Conservation (phyloP, 805 yeast genomes). For the Lipomyces orientalis region DNA sequence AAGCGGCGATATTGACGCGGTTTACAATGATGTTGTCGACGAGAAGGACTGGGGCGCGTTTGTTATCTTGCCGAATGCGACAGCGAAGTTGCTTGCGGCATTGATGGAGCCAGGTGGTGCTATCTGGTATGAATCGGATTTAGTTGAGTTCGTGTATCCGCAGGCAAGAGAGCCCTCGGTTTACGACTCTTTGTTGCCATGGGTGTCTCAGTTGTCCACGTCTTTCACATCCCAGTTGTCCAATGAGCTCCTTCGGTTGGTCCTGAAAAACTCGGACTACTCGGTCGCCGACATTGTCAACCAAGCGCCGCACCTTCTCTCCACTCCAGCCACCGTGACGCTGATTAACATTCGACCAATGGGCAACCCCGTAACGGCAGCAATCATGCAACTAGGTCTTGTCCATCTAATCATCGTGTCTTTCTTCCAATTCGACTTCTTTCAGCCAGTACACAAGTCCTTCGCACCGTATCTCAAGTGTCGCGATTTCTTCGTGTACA, state of each 20-base stretch:
- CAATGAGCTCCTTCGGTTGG: slow-evolving; percentile 38
- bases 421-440: slow-evolving; percentile 71
- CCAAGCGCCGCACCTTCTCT: slow-evolving; percentile 41
- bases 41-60: slow-evolving; percentile 68
- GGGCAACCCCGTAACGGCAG: slow-evolving; percentile 56
- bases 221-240: slow-evolving; percentile 28
- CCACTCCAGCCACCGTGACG: slow-evolving; percentile 48
- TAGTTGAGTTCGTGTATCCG: slow-evolving; percentile 57
- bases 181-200: slow-evolving; percentile 56
- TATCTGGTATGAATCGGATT: slow-evolving; percentile 43
- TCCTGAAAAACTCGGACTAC: slow-evolving; percentile 43
- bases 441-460: slow-evolving; percentile 57
- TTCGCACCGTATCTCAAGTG: slow-evolving; percentile 56
- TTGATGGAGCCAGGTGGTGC: slow-evolving; percentile 45
- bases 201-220: slow-evolving; percentile 48
- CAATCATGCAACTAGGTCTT: slow-evolving; percentile 77
- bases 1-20: slow-evolving; percentile 47
- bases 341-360: slow-evolving; percentile 58
- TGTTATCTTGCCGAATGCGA: slow-evolving; percentile 58
- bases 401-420: slow-evolving; percentile 74
- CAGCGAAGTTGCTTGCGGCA: slow-evolving; percentile 50
- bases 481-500: slow-evolving; percentile 56
- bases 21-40: slow-evolving; percentile 53
- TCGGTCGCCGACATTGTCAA: slow-evolving; percentile 40
- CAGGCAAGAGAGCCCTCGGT: slow-evolving; percentile 67